Conservation (phyloP, 2,329 filamentous ascomycete genomes). For the Beauveria rudraprayagi region DNA sequence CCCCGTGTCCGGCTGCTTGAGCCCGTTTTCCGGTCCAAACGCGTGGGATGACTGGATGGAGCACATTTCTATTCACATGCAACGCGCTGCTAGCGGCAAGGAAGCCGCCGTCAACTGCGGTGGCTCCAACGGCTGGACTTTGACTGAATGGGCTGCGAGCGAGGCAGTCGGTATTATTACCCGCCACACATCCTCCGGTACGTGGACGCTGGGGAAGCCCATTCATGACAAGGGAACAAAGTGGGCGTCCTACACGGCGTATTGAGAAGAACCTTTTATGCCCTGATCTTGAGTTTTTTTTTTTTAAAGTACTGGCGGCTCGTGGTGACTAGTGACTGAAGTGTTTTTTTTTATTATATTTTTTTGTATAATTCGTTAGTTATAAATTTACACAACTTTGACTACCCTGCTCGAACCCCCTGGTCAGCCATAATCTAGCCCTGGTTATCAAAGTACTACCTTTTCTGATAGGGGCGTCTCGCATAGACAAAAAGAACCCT, state of each 20-base stretch:
- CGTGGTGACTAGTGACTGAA: too few relatives aligned
- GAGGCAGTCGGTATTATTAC: slow-evolving; percentile 33
- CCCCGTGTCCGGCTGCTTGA: slow-evolving; percentile 51
- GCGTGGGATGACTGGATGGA: slow-evolving; percentile 82
- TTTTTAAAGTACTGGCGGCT: too few relatives aligned
- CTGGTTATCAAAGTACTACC: too few relatives aligned
- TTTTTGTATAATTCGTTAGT: too few relatives aligned
- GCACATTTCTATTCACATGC: slow-evolving; percentile 75
- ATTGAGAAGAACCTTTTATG: not conserved
- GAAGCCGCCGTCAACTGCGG: slow-evolving; percentile 29
- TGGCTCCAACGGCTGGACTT: slow-evolving; percentile 26
- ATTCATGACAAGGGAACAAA: not conserved
- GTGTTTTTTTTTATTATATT: too few relatives aligned
- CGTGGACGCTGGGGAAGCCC: not conserved
- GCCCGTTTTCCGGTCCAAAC: slow-evolving; percentile 49
- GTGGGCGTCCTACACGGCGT: not conserved
- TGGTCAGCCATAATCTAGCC: too few relatives aligned
- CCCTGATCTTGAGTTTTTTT: too few relatives aligned
- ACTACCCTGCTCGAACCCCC: too few relatives aligned
- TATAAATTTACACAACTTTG: too few relatives aligned
- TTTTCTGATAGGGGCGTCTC: too few relatives aligned
- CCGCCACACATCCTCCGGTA: not conserved
- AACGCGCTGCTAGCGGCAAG: slow-evolving; percentile 31
- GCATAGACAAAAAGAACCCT: too few relatives aligned
- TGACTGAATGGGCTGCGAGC: slow-evolving; percentile 32